phyloP scores from a whole-genome alignment of 495 filamentous ascomycete species.

The Podospora comata region DNA sequence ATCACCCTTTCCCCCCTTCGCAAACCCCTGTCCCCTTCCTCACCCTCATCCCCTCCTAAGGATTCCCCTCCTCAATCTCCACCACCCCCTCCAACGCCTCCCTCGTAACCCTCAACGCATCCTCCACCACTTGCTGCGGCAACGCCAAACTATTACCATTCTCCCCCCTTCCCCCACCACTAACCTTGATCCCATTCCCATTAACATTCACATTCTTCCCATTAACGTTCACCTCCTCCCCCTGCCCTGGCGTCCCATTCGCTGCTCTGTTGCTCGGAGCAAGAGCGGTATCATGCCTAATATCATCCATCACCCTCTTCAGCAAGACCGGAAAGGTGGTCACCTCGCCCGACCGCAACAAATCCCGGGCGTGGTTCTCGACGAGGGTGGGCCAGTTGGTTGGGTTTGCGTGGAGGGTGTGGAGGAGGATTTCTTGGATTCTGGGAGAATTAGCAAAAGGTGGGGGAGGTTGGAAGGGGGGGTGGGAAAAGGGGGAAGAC shows the following conservation, averaged over 20 bases:
- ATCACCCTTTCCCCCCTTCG: no score
- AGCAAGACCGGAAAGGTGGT: constrained; percentile 53
- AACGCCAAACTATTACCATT: constrained; percentile 40
- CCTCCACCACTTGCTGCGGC: constrained; percentile 49
- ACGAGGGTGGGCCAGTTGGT: constrained; percentile 56
- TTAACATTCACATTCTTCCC: constrained; percentile 3
- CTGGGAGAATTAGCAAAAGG: constrained; percentile 26
- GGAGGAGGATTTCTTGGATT: constrained; percentile 56
- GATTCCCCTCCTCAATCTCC: constrained; percentile 39
- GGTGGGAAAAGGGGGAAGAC: constrained; percentile 6
- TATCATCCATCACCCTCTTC: constrained; percentile 51
- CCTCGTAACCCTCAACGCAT: constrained; percentile 51
- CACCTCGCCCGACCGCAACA: constrained; percentile 53
- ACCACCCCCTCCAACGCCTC: constrained; percentile 50
- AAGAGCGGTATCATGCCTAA: constrained; percentile 45
- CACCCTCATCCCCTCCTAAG: no score
- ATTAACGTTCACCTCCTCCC: constrained; percentile 17
- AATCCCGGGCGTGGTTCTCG: constrained; percentile 48
- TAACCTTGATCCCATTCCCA: not conserved
- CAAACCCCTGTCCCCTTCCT: no score
- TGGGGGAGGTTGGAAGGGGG: constrained; percentile 1
- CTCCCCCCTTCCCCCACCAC: constrained; percentile 9
- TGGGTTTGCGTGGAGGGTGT: constrained; percentile 48
- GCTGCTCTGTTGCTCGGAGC: constrained; percentile 6
- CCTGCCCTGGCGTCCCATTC: not conserved